Conservation (phyloP, 495 filamentous ascomycete genomes). For the Diplogelasinospora grovesii region DNA sequence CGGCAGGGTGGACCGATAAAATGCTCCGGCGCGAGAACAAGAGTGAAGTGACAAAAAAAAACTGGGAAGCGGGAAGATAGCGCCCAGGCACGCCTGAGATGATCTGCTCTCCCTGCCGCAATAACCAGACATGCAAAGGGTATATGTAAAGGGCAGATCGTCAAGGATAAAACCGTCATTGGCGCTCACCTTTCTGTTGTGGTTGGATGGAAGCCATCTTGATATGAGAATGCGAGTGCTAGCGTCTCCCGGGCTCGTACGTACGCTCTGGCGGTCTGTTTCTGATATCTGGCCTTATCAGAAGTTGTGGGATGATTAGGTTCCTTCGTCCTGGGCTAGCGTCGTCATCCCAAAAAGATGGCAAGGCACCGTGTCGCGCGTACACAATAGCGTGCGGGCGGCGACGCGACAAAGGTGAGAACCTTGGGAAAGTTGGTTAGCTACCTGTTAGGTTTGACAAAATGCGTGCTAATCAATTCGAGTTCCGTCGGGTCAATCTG, state of each 20-base stretch:
- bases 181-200: constrained; percentile 27
- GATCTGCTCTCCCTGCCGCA: constrained; percentile 14
- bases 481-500: not conserved
- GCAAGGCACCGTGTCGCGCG: constrained; percentile 16
- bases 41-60: constrained; percentile 16
- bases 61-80: constrained; percentile 20
- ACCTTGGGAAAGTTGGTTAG: constrained; percentile 6
- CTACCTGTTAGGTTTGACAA: constrained; percentile 5
- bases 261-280: constrained; percentile 1
- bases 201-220: constrained; percentile 26
- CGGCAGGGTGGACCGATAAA: constrained; percentile 27
- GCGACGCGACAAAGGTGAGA: not conserved
- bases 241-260: constrained; percentile 1
- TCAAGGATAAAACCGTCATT: constrained; percentile 8
- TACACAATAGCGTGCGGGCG: constrained; percentile 8
- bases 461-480: not conserved
- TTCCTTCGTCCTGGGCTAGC: constrained; percentile 21
- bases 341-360: constrained; percentile 32
- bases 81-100: constrained; percentile 16
- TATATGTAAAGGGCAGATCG: constrained; percentile 2
- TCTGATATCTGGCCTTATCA: constrained; percentile 16
- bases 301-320: constrained; percentile 18
- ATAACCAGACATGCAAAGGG: too few relatives aligned
- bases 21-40: constrained; percentile 16
- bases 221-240: constrained; percentile 5